Conservation (phyloP, 2,329 filamentous ascomycete species). For the Nothomitra cinnamomea region DNA sequence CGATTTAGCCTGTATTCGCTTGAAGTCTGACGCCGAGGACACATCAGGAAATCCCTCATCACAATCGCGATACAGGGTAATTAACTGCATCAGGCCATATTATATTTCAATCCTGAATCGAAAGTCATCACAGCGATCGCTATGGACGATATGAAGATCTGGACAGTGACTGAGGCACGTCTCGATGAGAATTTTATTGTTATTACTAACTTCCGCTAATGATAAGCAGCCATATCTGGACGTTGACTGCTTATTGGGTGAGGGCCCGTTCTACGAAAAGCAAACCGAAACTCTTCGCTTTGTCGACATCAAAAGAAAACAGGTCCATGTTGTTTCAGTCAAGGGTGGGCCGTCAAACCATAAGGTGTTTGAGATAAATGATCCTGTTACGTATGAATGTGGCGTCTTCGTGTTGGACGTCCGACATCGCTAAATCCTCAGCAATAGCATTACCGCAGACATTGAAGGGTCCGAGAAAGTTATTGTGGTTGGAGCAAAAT, state of each 20-base stretch:
- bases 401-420: background rate
- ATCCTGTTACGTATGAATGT: conserved; percentile 32
- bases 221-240: conserved; percentile 22
- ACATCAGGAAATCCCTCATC: too few relatives aligned
- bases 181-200: background rate
- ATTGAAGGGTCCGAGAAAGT: conserved; percentile 51
- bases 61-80: too few relatives aligned
- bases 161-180: conserved; percentile 29
- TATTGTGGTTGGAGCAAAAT: conserved; percentile 65
- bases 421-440: conserved; percentile 9
- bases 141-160: conserved; percentile 24
- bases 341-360: conserved; percentile 32
- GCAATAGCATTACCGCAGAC: conserved; percentile 54
- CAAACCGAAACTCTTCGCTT: conserved; percentile 51
- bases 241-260: conserved; percentile 46
- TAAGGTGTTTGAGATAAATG: conserved; percentile 30
- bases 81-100: too few relatives aligned
- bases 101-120: background rate
- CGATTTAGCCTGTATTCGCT: too few relatives aligned
- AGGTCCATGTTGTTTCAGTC: conserved; percentile 55
- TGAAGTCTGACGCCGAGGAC: too few relatives aligned
- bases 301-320: conserved; percentile 66
- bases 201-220: background rate
- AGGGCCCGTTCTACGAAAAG: conserved; percentile 59
- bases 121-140: background rate